These are phyloP conservation scores for Pyrenochaeta sp. DNA, from an alignment of 2,329 filamentous ascomycete species.

Conservation along the genomic window DNA sequence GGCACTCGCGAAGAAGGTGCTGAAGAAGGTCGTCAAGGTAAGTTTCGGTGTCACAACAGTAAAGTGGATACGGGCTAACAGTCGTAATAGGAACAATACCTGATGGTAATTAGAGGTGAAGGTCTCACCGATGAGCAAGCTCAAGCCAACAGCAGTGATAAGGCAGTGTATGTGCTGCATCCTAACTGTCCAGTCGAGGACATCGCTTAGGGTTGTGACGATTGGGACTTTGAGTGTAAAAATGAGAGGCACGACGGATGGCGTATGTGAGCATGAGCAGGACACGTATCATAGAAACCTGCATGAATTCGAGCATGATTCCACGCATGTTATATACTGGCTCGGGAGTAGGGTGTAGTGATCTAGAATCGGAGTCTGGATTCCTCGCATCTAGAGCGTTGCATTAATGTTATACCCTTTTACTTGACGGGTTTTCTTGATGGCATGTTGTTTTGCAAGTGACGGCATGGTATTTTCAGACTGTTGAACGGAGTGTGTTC, in stretches of 20 bases:
- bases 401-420: too few relatives aligned
- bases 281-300: too few relatives aligned
- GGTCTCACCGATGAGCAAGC: slow-evolving; percentile 83
- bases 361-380: too few relatives aligned
- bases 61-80: slow-evolving; percentile 21
- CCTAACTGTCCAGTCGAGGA: slow-evolving; percentile 88
- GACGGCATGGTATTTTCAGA: too few relatives aligned
- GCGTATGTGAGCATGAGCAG: not conserved
- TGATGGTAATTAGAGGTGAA: slow-evolving; percentile 75
- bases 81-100: slow-evolving; percentile 61
- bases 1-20: slow-evolving; percentile 78
- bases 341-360: too few relatives aligned
- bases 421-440: too few relatives aligned
- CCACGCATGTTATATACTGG: too few relatives aligned
- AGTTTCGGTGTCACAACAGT: slow-evolving; percentile 32
- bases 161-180: slow-evolving; percentile 85
- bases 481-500: too few relatives aligned
- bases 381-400: too few relatives aligned
- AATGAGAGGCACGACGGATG: not conserved
- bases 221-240: not conserved
- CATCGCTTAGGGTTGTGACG: slow-evolving; percentile 25
- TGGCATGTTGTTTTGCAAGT: too few relatives aligned
- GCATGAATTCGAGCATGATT: too few relatives aligned
- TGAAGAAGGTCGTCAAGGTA: slow-evolving; percentile 97
- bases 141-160: slow-evolving; percentile 55